phyloP scores from a whole-genome alignment of 129 eudicot species.

The Flaveria linearis region DNA sequence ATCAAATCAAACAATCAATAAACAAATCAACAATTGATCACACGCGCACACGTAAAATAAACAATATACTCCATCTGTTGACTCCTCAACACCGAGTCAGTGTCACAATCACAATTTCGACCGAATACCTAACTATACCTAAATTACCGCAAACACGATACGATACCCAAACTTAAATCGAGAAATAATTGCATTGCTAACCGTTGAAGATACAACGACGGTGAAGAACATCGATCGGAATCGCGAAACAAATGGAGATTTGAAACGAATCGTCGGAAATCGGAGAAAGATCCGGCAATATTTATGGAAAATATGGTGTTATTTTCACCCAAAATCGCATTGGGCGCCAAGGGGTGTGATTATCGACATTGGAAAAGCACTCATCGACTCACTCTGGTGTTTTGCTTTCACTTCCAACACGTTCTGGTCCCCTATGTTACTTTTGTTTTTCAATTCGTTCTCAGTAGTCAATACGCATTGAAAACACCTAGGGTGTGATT shows the following conservation, averaged over 20 bases:
- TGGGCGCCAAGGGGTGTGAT: constrained; percentile 13
- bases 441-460: no score
- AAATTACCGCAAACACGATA: neutral
- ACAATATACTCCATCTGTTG: constrained; percentile 1
- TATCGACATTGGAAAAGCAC: neutral
- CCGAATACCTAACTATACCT: neutral
- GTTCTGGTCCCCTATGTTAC: no score
- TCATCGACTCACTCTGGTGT: no score
- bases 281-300: neutral
- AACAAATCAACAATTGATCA: neutral
- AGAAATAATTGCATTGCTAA: constrained; percentile 16
- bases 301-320: neutral
- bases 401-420: no score
- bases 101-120: neutral
- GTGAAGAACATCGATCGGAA: neutral
- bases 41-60: neutral
- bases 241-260: neutral
- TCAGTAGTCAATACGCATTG: no score
- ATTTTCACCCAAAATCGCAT: neutral
- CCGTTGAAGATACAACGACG: constrained; percentile 17
- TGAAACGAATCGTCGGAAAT: constrained; percentile 8
- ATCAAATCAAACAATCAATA: neutral
- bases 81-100: neutral
- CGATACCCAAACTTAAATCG: neutral
- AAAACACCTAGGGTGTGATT: no score